Conservation (phyloP, 2,329 filamentous ascomycete species). For the Penicillium hordei region DNA sequence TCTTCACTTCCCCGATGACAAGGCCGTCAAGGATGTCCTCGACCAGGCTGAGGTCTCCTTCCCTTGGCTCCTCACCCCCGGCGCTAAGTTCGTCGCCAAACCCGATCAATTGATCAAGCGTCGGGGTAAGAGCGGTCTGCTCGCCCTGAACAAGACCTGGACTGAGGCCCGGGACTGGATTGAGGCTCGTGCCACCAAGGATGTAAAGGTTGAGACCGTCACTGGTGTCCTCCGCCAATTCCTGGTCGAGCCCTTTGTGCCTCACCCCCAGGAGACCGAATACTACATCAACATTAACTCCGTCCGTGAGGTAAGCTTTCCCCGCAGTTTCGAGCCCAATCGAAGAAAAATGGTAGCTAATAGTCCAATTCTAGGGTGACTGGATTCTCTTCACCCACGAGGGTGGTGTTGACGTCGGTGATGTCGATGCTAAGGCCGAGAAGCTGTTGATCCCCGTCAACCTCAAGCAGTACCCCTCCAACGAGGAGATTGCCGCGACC, state of each 20-base stretch:
- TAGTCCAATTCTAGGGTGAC: conserved; percentile 68
- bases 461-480: conserved; percentile 89
- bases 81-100: conserved; percentile 95
- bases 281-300: conserved; percentile 99
- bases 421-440: conserved; percentile 98
- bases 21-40: conserved; percentile 77
- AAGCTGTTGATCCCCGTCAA: conserved; percentile 98
- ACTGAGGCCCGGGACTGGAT: conserved; percentile 91
- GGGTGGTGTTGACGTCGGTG: conserved; percentile 98
- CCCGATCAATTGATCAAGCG: conserved; percentile 99
- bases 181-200: conserved; percentile 85
- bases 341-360: conserved; percentile 14
- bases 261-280: conserved; percentile 90
- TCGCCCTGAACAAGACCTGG: conserved; percentile 97
- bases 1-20: conserved; percentile 88
- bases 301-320: conserved; percentile 86
- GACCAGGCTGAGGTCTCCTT: conserved; percentile 95
- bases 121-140: conserved; percentile 95
- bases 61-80: conserved; percentile 84
- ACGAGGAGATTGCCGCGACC: conserved; percentile 81
- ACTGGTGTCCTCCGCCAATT: conserved; percentile 89
- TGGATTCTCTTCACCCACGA: conserved; percentile 99
- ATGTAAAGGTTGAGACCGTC: conserved; percentile 88
- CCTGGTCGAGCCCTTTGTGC: conserved; percentile 97
- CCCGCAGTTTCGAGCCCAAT: background rate